phyloP scores from a whole-genome alignment of 2,329 filamentous ascomycete genomes.

The Monascus ruber region DNA sequence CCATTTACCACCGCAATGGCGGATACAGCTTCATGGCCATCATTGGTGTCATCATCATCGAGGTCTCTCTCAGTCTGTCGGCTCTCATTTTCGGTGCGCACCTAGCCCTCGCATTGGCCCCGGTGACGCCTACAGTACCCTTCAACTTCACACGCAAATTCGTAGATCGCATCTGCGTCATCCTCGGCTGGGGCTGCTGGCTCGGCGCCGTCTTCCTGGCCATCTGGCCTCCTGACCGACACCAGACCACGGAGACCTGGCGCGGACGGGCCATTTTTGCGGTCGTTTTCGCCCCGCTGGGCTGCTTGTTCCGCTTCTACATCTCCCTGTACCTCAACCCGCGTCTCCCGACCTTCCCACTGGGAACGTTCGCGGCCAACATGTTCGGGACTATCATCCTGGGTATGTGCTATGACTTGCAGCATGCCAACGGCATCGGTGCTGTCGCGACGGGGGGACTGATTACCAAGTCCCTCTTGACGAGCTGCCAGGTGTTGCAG shows the following conservation, averaged over 20 bases:
- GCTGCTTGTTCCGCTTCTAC: constrained; percentile 67
- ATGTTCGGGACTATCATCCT: constrained; percentile 63
- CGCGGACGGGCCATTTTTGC: constrained; percentile 65
- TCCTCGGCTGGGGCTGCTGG: constrained; percentile 66
- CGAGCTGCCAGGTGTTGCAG: constrained; percentile 56
- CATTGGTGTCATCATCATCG: constrained; percentile 61
- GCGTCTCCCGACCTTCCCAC: constrained; percentile 55
- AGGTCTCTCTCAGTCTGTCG: constrained; percentile 57
- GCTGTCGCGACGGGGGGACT: constrained; percentile 36
- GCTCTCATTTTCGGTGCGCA: constrained; percentile 65
- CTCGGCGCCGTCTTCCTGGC: constrained; percentile 61
- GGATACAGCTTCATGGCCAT: constrained; percentile 79
- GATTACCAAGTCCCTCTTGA: constrained; percentile 22
- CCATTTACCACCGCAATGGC: constrained; percentile 45
- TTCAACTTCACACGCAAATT: constrained; percentile 46
- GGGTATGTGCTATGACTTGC: constrained; percentile 67
- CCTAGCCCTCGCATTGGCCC: constrained; percentile 52
- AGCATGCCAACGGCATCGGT: constrained; percentile 47
- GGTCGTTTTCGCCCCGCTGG: constrained; percentile 69
- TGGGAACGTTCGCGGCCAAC: constrained; percentile 80
- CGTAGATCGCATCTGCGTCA: constrained; percentile 51
- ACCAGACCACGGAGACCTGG: constrained; percentile 46
- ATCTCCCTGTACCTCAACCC: constrained; percentile 60
- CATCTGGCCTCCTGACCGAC: constrained; percentile 55
- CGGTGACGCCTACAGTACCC: constrained; percentile 49